These are phyloP conservation scores for Strobilomyces dryophilus DNA, from an alignment of 768 basidiomycete species.

Conservation along the genomic window DNA sequence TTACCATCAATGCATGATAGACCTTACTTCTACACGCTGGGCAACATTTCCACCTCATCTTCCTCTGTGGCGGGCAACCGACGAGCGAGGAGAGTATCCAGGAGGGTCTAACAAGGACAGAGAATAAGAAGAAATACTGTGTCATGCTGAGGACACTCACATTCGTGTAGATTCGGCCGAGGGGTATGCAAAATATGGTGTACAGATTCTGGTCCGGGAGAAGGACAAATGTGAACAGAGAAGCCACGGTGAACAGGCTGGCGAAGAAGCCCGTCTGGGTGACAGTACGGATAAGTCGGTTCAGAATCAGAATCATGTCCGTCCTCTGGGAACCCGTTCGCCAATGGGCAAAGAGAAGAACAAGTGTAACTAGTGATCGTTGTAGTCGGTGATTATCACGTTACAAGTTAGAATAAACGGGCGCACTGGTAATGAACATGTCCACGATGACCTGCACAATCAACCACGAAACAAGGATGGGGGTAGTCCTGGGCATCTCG, in stretches of 20 bases:
- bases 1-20: too few relatives aligned
- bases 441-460: neutral
- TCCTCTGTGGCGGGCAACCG: neutral
- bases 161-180: neutral
- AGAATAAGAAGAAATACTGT: too few relatives aligned
- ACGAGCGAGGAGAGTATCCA: neutral
- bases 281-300: neutral
- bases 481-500: too few relatives aligned
- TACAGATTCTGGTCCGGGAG: neutral
- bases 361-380: neutral
- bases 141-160: neutral
- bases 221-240: neutral
- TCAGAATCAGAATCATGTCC: neutral
- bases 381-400: neutral
- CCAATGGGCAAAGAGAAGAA: neutral
- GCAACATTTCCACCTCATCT: too few relatives aligned
- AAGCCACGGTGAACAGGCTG: too few relatives aligned
- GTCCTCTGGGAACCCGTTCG: neutral
- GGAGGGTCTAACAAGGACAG: neutral
- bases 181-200: neutral
- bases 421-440: neutral
- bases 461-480: neutral
- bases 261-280: neutral
- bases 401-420: neutral
- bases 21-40: too few relatives aligned